phyloP scores from a whole-genome alignment of 2,329 filamentous ascomycete species.

The Apiospora koreana region DNA sequence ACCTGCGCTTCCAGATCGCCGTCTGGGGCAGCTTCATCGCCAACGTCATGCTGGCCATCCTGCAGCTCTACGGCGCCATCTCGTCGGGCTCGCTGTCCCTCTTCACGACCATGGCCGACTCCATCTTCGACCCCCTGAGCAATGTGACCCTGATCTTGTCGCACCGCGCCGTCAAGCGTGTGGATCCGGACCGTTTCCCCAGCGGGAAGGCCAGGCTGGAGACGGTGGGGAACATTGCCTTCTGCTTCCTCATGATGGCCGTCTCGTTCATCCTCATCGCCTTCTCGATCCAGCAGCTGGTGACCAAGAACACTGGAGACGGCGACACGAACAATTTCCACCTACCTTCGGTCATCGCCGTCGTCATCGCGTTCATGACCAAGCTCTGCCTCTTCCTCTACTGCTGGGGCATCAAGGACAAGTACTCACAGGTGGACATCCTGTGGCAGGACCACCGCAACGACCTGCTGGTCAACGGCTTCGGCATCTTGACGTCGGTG shows the following conservation, averaged over 20 bases:
- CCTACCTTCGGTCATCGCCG: conserved; percentile 81
- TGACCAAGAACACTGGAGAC: conserved; percentile 44
- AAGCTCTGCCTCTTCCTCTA: conserved; percentile 86
- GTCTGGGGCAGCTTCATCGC: conserved; percentile 72
- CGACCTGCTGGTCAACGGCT: conserved; percentile 94
- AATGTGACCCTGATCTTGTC: conserved; percentile 86
- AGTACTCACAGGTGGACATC: conserved; percentile 89
- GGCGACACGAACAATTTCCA: conserved; percentile 64
- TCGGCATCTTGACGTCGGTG: conserved; percentile 89
- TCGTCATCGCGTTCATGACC: conserved; percentile 79
- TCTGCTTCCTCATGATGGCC: conserved; percentile 93
- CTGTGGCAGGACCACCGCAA: conserved; percentile 98
- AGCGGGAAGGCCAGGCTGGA: conserved; percentile 93
- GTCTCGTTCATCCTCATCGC: conserved; percentile 93
- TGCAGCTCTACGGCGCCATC: conserved; percentile 89
- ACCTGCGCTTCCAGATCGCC: conserved; percentile 71
- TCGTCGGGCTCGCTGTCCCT: conserved; percentile 89
- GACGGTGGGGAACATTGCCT: conserved; percentile 92
- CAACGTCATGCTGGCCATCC: conserved; percentile 74
- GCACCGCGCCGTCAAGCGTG: conserved; percentile 82
- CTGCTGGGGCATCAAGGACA: conserved; percentile 87
- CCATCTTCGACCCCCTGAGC: conserved; percentile 88
- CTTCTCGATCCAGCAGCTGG: conserved; percentile 75
- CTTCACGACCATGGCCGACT: conserved; percentile 96
- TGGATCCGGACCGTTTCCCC: conserved; percentile 84